A percentile compares a stretch with the other conserved stretches of the same genome.
Evolutionary conservation across 2,329 filamentous ascomycete genomes (phyloP).

Genomic region (Fusarium sp.): DNA sequence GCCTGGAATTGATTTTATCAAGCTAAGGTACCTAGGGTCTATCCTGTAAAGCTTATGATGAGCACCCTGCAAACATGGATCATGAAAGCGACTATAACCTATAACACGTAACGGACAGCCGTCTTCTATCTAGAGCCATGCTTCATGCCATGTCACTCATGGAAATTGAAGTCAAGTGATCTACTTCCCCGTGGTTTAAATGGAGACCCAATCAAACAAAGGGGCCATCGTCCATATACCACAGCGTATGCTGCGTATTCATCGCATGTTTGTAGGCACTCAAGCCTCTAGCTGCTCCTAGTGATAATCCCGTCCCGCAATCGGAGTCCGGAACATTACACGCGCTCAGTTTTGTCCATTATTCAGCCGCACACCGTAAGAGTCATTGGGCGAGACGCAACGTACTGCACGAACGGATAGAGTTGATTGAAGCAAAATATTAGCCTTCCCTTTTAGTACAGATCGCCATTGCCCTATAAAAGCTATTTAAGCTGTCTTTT

Average conservation of each 20-base stretch:
- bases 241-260: not conserved
- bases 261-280: constrained; percentile 15
- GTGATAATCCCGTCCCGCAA: constrained; percentile 33
- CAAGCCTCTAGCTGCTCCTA: not conserved
- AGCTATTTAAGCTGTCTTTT: constrained; percentile 21
- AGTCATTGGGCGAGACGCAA: constrained; percentile 40
- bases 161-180: not conserved
- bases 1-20: not conserved
- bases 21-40: not conserved
- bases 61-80: constrained; percentile 7
- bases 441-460: constrained; percentile 27
- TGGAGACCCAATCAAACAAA: not conserved
- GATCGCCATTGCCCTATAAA: constrained; percentile 24
- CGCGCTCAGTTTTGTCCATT: constrained; percentile 24
- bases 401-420: constrained; percentile 16
- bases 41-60: constrained; percentile 2
- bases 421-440: constrained; percentile 16
- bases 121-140: not conserved
- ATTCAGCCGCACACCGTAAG: constrained; percentile 45
- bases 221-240: not conserved
- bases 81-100: not conserved
- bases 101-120: not conserved
- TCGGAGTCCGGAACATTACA: constrained; percentile 27
- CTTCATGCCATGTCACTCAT: not conserved
- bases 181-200: not conserved